Evolutionary conservation across 305 asterid species (phyloP), one percentile per base, ranked within the genome.

Genomic region (Ajuga reptans): DNA sequence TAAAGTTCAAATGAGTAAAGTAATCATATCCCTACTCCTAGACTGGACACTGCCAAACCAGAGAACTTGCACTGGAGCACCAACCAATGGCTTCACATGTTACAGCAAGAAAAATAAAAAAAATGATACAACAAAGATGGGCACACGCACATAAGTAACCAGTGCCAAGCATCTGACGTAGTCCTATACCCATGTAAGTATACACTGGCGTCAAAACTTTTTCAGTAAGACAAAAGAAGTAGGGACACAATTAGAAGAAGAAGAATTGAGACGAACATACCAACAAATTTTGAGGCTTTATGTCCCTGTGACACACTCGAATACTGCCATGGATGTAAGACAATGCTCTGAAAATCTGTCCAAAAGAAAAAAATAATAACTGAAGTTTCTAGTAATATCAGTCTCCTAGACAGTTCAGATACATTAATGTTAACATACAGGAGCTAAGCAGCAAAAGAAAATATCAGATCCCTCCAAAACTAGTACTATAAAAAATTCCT

Each of bases 251-350:
- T 56, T 1, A 57, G 15, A 17, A 17, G 15, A 17, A 17, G 15
- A 58, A 58, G 3, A 58, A 12, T 33, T 7, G 31, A 41, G 61
- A 46, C 16, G 31, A n/a, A 74, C 78, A 37, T 79, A 82, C 86
- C 86, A 82, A 61, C 68, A 82, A 66, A 69, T 79, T 79, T 68
- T 90, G 95, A 80, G 97, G 97, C 84, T 90, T 90, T 78, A 90
- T 90, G 80, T 90, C 96, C 76, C 96, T 83, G 81, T 90, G 97
- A 68, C 97, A 88, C 55, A 90, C 93, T 78, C 90, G 89, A 69
- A 90, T 76, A 68, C 80, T 77, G 31, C 84, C 84, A 76, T 90
- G 97, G 73, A 88, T 84, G 71, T 86, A 90, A 64, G 90, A 82
- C 78, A 88, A 80, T 5, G 95, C 95, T 84, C 95, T 81, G 80